A percentile compares a stretch with the other conserved stretches of the same genome.
These are phyloP conservation scores for Penicillium robsamsonii DNA, from an alignment of 495 filamentous ascomycete genomes.

Conservation along the genomic window DNA sequence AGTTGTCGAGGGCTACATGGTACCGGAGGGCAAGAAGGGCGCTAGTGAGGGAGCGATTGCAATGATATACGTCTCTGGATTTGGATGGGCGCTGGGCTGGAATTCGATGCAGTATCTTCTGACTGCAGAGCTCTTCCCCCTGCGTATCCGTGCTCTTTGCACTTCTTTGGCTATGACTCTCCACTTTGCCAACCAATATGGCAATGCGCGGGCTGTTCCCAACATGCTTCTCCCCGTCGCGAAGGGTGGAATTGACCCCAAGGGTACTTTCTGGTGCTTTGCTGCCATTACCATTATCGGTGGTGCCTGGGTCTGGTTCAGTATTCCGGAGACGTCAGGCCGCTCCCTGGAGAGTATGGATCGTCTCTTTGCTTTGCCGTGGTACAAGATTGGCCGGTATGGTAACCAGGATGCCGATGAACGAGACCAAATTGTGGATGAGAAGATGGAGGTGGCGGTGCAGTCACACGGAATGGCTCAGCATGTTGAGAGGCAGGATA, in stretches of 20 bases:
- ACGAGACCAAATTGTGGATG: constrained; percentile 36
- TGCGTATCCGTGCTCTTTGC: constrained; percentile 48
- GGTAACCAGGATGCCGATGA: constrained; percentile 57
- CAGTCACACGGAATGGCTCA: constrained; percentile 18
- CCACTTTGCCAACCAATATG: constrained; percentile 73
- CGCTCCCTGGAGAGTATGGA: constrained; percentile 58
- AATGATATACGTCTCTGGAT: constrained; percentile 64
- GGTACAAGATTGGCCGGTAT: constrained; percentile 61
- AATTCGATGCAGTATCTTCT: constrained; percentile 75
- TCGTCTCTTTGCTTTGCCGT: constrained; percentile 62
- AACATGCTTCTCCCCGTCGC: constrained; percentile 53
- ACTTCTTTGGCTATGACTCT: constrained; percentile 50
- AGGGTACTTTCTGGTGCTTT: constrained; percentile 70
- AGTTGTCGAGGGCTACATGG: constrained; percentile 25
- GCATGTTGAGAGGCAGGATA: constrained; percentile 18
- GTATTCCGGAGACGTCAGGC: constrained; percentile 44
- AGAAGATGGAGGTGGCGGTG: constrained; percentile 28
- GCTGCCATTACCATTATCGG: constrained; percentile 58
- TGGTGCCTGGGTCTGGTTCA: constrained; percentile 57
- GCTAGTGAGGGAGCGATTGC: constrained; percentile 57
- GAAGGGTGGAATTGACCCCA: constrained; percentile 44
- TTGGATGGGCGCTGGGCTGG: constrained; percentile 74
- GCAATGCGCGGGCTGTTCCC: constrained; percentile 55
- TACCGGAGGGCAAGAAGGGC: constrained; percentile 31
- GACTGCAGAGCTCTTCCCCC: constrained; percentile 71